These are phyloP conservation scores for Arthromyces matolae DNA, from an alignment of 768 basidiomycete genomes.

Conservation along the genomic window DNA sequence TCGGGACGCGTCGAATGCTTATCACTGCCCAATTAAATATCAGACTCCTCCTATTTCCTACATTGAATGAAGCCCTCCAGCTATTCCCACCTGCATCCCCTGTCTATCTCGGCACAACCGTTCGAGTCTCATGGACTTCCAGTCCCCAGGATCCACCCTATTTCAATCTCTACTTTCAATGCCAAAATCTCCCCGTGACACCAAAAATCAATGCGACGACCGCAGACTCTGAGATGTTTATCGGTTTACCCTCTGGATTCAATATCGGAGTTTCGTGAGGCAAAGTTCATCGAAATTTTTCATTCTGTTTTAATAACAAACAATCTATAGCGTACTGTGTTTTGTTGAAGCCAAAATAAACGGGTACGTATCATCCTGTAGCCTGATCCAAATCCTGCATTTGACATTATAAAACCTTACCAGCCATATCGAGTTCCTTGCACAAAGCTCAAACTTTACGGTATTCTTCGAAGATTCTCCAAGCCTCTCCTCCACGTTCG, in stretches of 20 bases:
- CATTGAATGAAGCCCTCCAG: background rate
- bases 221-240: background rate
- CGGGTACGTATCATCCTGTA: background rate
- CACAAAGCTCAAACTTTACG: background rate
- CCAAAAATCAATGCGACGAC: background rate
- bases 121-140: background rate
- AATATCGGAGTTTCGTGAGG: background rate
- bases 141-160: background rate
- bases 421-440: background rate
- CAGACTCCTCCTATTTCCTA: background rate
- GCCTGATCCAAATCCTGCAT: background rate
- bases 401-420: background rate
- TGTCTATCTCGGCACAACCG: background rate
- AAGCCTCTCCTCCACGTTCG: background rate
- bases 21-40: background rate
- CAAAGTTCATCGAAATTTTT: no score
- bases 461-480: background rate
- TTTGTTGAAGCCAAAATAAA: background rate
- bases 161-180: background rate
- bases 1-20: background rate
- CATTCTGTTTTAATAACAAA: background rate
- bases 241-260: background rate
- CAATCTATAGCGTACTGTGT: background rate
- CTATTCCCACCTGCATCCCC: background rate
- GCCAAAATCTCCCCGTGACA: background rate